Conservation (phyloP, 495 filamentous ascomycete species). For the Elasticomyces elasticus region DNA sequence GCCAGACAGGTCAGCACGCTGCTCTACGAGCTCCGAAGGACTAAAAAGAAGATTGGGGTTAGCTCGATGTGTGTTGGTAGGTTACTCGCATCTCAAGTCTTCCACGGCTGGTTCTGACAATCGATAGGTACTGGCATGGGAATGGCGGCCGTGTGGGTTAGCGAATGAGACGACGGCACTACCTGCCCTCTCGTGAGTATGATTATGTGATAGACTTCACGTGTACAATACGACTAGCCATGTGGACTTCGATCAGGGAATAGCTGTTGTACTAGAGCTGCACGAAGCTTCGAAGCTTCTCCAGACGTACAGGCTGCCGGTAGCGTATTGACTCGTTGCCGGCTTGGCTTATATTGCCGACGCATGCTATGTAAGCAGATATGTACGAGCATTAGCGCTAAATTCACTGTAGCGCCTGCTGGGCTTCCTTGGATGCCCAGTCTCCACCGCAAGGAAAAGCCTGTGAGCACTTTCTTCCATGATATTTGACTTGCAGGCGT, state of each 20-base stretch:
- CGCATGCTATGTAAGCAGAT: neutral
- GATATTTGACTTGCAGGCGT: too few relatives aligned
- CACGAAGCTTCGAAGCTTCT: too few relatives aligned
- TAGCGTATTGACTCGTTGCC: too few relatives aligned
- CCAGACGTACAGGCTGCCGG: too few relatives aligned
- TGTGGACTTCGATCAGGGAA: neutral
- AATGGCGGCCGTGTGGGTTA: constrained; percentile 91
- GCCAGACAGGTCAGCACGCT: constrained; percentile 88
- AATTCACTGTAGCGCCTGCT: too few relatives aligned
- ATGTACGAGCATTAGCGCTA: too few relatives aligned
- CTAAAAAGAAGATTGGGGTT: constrained; percentile 71
- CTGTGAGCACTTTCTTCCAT: too few relatives aligned
- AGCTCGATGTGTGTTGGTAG: constrained; percentile 84
- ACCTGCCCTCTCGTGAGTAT: too few relatives aligned
- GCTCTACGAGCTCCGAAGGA: constrained; percentile 76
- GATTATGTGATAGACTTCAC: neutral
- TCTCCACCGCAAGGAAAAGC: too few relatives aligned
- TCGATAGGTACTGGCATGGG: constrained; percentile 73
- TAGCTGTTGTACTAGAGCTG: neutral
- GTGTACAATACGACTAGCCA: neutral
- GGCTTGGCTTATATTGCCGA: too few relatives aligned
- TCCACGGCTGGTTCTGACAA: neutral
- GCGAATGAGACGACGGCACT: constrained; percentile 64
- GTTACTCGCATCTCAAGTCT: neutral
- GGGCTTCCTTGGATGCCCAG: too few relatives aligned